These are phyloP conservation scores for Kwoniella bestiolae DNA, from an alignment of 768 basidiomycete species.

Conservation along the genomic window DNA sequence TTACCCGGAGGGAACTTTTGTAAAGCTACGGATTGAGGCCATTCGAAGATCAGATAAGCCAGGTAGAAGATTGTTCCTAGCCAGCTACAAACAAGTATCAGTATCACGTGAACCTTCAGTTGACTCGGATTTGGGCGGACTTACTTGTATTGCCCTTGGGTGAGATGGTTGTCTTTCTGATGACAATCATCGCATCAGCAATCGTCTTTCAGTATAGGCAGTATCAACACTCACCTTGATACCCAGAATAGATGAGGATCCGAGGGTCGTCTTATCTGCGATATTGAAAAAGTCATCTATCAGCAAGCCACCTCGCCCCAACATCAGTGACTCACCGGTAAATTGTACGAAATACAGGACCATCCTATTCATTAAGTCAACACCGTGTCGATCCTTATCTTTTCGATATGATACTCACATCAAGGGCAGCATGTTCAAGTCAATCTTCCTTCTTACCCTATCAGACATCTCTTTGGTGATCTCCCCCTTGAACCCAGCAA, in stretches of 20 bases:
- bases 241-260: conserved; percentile 39
- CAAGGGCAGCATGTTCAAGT: conserved; percentile 32
- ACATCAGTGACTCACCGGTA: conserved; percentile 7
- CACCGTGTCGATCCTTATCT: background rate
- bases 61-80: conserved; percentile 42
- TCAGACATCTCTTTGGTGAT: conserved; percentile 32
- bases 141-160: conserved; percentile 25
- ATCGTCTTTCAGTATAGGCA: no score
- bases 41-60: conserved; percentile 43
- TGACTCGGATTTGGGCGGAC: background rate
- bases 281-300: no score
- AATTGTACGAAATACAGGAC: conserved; percentile 40
- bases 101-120: background rate
- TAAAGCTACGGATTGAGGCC: conserved; percentile 43
- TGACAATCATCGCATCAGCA: background rate
- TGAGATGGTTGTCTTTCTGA: conserved; percentile 26
- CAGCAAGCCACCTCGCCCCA: no score
- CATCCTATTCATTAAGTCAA: conserved; percentile 29
- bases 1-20: conserved; percentile 43
- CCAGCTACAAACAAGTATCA: conserved; percentile 26
- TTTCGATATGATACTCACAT: no score
- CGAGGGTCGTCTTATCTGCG: conserved; percentile 47
- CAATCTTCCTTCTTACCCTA: conserved; percentile 41
- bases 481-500: conserved; percentile 40
- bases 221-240: conserved; percentile 23